A percentile compares a stretch with the other conserved stretches of the same genome.
phyloP scores from a whole-genome alignment of 768 basidiomycete species.

The Steccherinum ochraceum region DNA sequence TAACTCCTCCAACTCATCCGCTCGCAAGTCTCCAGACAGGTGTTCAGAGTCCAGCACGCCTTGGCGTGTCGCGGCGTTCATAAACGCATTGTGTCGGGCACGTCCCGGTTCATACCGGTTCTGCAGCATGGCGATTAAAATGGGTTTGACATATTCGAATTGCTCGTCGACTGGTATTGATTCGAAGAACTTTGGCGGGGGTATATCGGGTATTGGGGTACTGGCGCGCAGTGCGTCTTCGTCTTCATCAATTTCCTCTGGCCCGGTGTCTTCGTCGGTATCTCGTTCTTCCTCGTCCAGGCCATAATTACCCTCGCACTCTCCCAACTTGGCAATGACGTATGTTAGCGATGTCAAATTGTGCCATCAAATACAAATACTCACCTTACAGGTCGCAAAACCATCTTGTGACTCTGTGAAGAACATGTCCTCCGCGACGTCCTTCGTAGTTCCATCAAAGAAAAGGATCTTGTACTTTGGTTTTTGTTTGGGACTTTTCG shows the following conservation, averaged over 20 bases:
- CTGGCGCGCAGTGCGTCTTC: slow-evolving; percentile 31
- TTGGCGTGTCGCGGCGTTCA: slow-evolving; percentile 49
- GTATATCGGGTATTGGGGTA: slow-evolving; percentile 35
- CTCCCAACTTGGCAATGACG: slow-evolving; percentile 59
- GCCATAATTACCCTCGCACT: slow-evolving; percentile 44
- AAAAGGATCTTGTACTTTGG: slow-evolving; percentile 53
- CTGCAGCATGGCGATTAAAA: slow-evolving; percentile 54
- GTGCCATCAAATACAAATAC: slow-evolving; percentile 5
- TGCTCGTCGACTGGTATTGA: slow-evolving; percentile 49
- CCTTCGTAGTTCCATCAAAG: slow-evolving; percentile 42
- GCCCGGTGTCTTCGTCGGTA: slow-evolving; percentile 18
- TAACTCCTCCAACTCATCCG: slow-evolving; percentile 31
- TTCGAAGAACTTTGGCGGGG: slow-evolving; percentile 35
- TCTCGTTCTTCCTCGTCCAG: slow-evolving; percentile 18
- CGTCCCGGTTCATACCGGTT: slow-evolving; percentile 48
- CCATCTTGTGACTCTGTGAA: slow-evolving; percentile 49
- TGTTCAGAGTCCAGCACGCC: slow-evolving; percentile 28
- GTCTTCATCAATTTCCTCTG: slow-evolving; percentile 14
- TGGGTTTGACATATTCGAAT: slow-evolving; percentile 58
- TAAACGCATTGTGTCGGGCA: slow-evolving; percentile 44
- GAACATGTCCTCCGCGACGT: slow-evolving; percentile 47
- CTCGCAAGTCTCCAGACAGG: slow-evolving; percentile 31
- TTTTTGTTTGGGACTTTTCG: slow-evolving; percentile 28
- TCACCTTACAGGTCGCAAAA: slow-evolving; percentile 59
- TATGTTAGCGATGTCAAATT: not conserved